Evolutionary conservation across 306 rosid genomes (phyloP).

Genomic region (Lathyrus sativus): DNA sequence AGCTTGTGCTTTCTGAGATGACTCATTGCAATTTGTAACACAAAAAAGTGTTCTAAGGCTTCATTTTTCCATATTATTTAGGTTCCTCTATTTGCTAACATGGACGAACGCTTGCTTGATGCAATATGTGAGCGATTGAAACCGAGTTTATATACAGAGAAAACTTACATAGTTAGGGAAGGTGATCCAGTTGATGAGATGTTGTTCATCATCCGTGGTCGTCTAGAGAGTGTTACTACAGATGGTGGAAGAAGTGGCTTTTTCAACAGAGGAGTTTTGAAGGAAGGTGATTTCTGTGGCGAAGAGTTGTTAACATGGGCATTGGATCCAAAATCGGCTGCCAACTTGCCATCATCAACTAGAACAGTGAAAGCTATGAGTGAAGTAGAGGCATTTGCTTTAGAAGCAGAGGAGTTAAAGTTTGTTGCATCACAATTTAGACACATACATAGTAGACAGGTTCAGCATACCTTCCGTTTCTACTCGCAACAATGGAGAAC

Average conservation of each 20-base stretch:
- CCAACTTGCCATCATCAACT: conserved; percentile 88
- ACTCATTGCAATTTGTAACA: background rate
- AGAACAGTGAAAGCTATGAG: conserved; percentile 77
- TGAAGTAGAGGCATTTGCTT: conserved; percentile 93
- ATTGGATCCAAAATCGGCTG: conserved; percentile 71
- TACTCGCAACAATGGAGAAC: conserved; percentile 98
- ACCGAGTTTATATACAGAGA: conserved; percentile 74
- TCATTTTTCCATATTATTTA: conserved; percentile 31
- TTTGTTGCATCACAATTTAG: conserved; percentile 89
- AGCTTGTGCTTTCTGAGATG: background rate
- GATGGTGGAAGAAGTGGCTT: conserved; percentile 97
- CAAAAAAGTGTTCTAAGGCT: background rate
- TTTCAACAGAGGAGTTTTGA: conserved; percentile 78
- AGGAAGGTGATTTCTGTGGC: conserved; percentile 87
- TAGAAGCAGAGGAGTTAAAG: conserved; percentile 86
- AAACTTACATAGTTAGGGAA: conserved; percentile 75
- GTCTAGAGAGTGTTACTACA: conserved; percentile 82
- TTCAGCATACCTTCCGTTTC: conserved; percentile 87
- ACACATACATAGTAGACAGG: conserved; percentile 79
- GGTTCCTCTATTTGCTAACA: conserved; percentile 92
- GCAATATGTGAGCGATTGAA: conserved; percentile 91
- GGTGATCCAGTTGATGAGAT: conserved; percentile 90
- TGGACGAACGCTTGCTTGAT: conserved; percentile 88
- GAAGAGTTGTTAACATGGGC: conserved; percentile 97
- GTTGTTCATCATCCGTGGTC: conserved; percentile 89